Base-by-base conservation (phyloP, 441 rosid species). In the Kokia cookei region DNA sequence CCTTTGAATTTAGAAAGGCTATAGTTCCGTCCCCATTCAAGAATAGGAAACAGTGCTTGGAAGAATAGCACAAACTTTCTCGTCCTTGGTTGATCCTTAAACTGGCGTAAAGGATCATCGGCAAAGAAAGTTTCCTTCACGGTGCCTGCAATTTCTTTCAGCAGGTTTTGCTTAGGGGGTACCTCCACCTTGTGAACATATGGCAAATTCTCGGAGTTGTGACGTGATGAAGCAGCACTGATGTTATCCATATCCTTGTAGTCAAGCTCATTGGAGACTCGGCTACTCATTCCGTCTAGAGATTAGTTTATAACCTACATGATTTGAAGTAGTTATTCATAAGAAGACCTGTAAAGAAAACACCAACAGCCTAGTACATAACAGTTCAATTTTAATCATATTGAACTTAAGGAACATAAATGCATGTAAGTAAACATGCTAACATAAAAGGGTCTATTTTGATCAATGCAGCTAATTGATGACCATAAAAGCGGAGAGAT, bases 71-170 rank as follows among this genome's bases (percentile, higher is more conserved):
- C 62, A 58, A 86, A 51, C 79, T 87, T 89, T 77, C 82, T 85
- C 17, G 93, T 82, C 57, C 76, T 62, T 9, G 96, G 71, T 76
- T 90, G 96, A 74, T 86, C 96, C 85, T 93, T 93, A 72, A 91
- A 96, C 10, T 81, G 82, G 32, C 97, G 92, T 14, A 96, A 87
- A 73, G 99, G 97, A 45, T 89, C 94, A 65, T 93, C 99, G 10
- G 93, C 80, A 48, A 96, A 96, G 76, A 96, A 87, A 1, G 93
- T 92, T 80, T 96, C 99, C 71, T 85, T 87, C 74, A 88, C 58
- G 7, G 85, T 82, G n/a, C 82, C 75, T 60, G 78, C 75, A 74
- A 96, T 77, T 58, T 91, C 97, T 72, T 82, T 83, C 2, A 91
- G 76, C 71, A 93, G 81, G 76, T 91, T 86, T 64, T 85, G 89